Evolutionary conservation across 768 basidiomycete genomes (phyloP).

Genomic region (Saitozyma podzolica): DNA sequence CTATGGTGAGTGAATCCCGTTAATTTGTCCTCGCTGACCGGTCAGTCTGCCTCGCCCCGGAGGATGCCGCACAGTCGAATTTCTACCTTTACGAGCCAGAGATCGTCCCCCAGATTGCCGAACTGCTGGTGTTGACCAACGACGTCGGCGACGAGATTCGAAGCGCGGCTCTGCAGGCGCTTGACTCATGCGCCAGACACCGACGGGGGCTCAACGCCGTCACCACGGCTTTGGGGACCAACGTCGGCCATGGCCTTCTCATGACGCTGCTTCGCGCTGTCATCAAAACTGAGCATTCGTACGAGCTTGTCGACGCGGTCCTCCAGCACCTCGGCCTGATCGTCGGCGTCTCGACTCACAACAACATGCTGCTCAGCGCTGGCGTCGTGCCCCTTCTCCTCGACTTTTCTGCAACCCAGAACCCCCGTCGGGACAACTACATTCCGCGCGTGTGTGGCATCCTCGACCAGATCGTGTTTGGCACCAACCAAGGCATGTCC

Average conservation of each 20-base stretch:
- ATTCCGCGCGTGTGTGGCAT: slow-evolving; percentile 89
- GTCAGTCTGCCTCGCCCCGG: slow-evolving; percentile 70
- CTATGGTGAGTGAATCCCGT: slow-evolving; percentile 56
- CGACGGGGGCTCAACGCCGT: slow-evolving; percentile 81
- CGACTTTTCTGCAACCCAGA: slow-evolving; percentile 78
- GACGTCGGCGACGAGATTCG: slow-evolving; percentile 71
- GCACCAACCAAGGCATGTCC: slow-evolving; percentile 74
- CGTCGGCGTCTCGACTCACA: slow-evolving; percentile 78
- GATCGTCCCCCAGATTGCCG: slow-evolving; percentile 80
- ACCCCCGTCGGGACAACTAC: slow-evolving; percentile 66
- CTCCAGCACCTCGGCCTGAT: slow-evolving; percentile 84
- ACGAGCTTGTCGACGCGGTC: slow-evolving; percentile 66
- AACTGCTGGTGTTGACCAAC: slow-evolving; percentile 78
- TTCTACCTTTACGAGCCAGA: slow-evolving; percentile 96
- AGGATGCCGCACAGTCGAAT: slow-evolving; percentile 68
- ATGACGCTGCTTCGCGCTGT: slow-evolving; percentile 85
- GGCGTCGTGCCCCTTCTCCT: slow-evolving; percentile 86
- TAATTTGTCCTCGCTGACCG: neutral
- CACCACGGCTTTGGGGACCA: slow-evolving; percentile 84
- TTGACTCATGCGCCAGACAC: slow-evolving; percentile 87
- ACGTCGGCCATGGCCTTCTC: slow-evolving; percentile 91
- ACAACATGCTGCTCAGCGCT: slow-evolving; percentile 91
- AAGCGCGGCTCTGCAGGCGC: slow-evolving; percentile 79
- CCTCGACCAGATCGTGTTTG: slow-evolving; percentile 87
- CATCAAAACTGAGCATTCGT: slow-evolving; percentile 50